Percentiles rank a stretch among this genome's conserved stretches.
phyloP scores from a whole-genome alignment of 371 early-diverging fungal genomes.

The Lichtheimia hyalospora region DNA sequence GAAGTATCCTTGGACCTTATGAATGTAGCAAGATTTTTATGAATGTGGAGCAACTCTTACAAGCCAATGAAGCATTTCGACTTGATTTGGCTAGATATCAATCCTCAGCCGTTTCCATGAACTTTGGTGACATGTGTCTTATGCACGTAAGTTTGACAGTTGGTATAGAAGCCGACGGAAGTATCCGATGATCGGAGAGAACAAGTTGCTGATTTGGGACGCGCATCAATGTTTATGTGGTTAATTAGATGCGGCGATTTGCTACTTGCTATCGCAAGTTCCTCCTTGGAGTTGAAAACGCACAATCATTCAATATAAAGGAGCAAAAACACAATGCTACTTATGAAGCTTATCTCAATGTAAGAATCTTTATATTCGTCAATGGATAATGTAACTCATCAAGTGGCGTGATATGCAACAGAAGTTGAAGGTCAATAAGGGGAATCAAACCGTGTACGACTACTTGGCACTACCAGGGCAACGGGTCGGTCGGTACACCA shows the following conservation, averaged over 20 bases:
- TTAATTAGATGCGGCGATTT: conserved; percentile 19
- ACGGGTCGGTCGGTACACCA: conserved; percentile 42
- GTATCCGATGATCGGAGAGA: not conserved
- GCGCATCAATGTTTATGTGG: too few species aligned
- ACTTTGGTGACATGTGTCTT: conserved; percentile 39
- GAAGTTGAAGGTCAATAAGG: conserved; percentile 10
- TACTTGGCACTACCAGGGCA: conserved; percentile 35
- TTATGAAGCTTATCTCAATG: conserved; percentile 29
- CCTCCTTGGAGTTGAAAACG: conserved; percentile 41
- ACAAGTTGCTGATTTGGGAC: not conserved
- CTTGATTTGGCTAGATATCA: conserved; percentile 18
- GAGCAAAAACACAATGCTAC: conserved; percentile 37
- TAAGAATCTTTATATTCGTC: not conserved
- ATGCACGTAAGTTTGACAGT: conserved; percentile 28
- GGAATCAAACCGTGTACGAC: conserved; percentile 19
- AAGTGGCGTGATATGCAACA: not conserved
- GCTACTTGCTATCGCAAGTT: conserved; percentile 40
- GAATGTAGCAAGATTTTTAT: conserved; percentile 45
- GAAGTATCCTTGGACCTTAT: conserved; percentile 31
- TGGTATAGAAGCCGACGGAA: too few species aligned
- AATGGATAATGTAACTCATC: too few species aligned
- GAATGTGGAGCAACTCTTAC: conserved; percentile 43
- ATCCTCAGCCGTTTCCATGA: conserved; percentile 4
- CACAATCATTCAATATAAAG: conserved; percentile 34
- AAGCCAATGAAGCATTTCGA: conserved; percentile 31